phyloP scores from a whole-genome alignment of 805 yeast species.

The Metschnikowia picachoensis region DNA sequence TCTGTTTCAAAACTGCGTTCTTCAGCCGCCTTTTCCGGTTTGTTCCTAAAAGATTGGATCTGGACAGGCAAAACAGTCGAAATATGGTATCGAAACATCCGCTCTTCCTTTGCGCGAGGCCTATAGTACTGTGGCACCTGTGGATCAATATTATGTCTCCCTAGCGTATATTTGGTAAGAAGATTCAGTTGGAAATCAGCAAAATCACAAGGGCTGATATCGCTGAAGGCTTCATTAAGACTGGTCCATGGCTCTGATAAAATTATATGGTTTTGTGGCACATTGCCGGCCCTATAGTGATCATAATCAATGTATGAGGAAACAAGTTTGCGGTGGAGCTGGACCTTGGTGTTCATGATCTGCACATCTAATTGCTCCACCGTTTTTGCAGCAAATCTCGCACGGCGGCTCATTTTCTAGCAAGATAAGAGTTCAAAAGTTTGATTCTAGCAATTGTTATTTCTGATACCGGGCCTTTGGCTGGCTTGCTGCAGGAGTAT shows the following conservation, averaged over 20 bases:
- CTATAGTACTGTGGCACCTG: conserved; percentile 11
- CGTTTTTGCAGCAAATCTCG: conserved; percentile 5
- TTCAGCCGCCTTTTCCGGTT: background rate
- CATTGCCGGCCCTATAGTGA: conserved; percentile 10
- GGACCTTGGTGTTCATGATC: conserved; percentile 10
- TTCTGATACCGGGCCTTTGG: too few relatives aligned
- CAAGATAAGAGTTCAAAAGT: background rate
- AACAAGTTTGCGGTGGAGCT: conserved; percentile 4
- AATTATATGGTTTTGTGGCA: conserved; percentile 3
- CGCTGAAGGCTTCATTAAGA: conserved; percentile 4
- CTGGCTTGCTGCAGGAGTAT: too few relatives aligned
- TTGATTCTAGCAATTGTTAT: background rate
- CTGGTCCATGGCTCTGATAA: conserved; percentile 2
- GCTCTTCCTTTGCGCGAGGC: conserved; percentile 8
- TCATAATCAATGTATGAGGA: conserved; percentile 10
- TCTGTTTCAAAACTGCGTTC: background rate
- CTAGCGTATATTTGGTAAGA: conserved; percentile 4
- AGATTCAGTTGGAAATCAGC: conserved; percentile 8
- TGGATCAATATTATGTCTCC: conserved; percentile 7
- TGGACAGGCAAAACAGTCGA: background rate
- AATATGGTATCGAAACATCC: conserved; percentile 1
- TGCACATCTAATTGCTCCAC: conserved; percentile 10
- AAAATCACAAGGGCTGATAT: conserved; percentile 14
- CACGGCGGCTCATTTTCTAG: conserved; percentile 8
- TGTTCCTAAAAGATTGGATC: background rate